phyloP scores from a whole-genome alignment of 2,329 filamentous ascomycete species.

The Sclerotinia glacialis region DNA sequence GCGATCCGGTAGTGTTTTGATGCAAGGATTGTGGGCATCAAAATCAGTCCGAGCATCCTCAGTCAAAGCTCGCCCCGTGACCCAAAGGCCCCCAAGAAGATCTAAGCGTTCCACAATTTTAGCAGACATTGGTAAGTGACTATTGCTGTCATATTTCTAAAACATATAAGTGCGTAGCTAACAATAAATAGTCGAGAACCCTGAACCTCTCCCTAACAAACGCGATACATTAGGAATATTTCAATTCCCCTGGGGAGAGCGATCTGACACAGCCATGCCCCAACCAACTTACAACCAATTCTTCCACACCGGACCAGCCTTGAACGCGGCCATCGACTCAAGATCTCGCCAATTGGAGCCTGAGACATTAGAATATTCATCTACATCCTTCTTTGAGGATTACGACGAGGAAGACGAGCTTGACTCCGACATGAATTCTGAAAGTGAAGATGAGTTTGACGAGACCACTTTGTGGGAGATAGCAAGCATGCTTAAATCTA shows the following conservation, averaged over 20 bases:
- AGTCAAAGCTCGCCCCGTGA: conserved; percentile 45
- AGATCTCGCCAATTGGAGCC: conserved; percentile 33
- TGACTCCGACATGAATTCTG: conserved; percentile 39
- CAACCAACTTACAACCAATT: conserved; percentile 41
- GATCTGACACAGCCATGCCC: conserved; percentile 53
- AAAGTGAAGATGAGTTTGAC: conserved; percentile 48
- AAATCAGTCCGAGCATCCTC: conserved; percentile 33
- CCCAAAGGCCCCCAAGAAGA: conserved; percentile 53
- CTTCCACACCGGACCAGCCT: conserved; percentile 26
- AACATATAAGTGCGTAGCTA: conserved; percentile 1
- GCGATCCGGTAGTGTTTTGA: conserved; percentile 19
- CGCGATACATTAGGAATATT: conserved; percentile 61
- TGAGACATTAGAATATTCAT: conserved; percentile 31
- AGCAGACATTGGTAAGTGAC: conserved; percentile 52
- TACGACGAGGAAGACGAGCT: conserved; percentile 49
- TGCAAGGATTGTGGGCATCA: conserved; percentile 37
- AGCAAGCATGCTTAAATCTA: conserved; percentile 55
- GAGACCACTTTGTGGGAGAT: conserved; percentile 64
- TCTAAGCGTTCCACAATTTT: conserved; percentile 57
- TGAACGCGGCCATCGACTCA: conserved; percentile 33
- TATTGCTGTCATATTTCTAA: background rate
- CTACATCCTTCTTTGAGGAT: conserved; percentile 56
- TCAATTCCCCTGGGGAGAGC: conserved; percentile 65
- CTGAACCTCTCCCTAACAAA: conserved; percentile 56
- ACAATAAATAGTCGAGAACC: conserved; percentile 50